These are phyloP conservation scores for Penicillium sp. DNA, from an alignment of 2,329 filamentous ascomycete species.

Conservation along the genomic window DNA sequence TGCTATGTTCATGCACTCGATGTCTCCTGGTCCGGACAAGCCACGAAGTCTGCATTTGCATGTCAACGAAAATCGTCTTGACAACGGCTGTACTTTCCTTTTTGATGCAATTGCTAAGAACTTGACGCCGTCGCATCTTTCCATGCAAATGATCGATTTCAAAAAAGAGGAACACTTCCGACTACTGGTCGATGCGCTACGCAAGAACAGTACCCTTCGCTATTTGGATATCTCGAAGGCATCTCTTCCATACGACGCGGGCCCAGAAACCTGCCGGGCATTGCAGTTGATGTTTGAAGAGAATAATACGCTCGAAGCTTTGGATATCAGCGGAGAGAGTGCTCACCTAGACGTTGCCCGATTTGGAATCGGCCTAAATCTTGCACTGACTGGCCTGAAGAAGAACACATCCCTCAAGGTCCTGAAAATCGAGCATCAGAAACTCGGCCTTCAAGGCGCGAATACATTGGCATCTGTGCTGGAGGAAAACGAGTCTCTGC, in stretches of 20 bases:
- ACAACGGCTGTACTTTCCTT: constrained; percentile 47
- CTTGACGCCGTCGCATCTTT: constrained; percentile 65
- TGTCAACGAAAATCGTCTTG: constrained; percentile 64
- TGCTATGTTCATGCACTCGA: constrained; percentile 66
- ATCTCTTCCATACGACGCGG: constrained; percentile 70
- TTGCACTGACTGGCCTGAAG: constrained; percentile 67
- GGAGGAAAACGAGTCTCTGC: constrained; percentile 64
- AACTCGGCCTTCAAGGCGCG: constrained; percentile 69
- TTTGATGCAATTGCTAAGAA: constrained; percentile 54
- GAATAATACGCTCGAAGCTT: constrained; percentile 67
- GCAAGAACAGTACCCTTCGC: constrained; percentile 64
- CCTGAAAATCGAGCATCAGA: constrained; percentile 69
- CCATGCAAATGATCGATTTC: constrained; percentile 71
- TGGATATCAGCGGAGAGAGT: constrained; percentile 73
- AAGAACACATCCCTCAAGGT: constrained; percentile 65
- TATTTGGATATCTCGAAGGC: constrained; percentile 72
- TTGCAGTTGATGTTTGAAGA: constrained; percentile 68
- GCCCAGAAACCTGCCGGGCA: constrained; percentile 67
- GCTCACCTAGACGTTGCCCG: constrained; percentile 72
- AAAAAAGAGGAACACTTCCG: constrained; percentile 67
- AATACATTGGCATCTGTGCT: constrained; percentile 71
- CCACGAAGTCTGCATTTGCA: constrained; percentile 66
- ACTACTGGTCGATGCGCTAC: constrained; percentile 64
- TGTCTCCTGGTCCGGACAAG: constrained; percentile 56
- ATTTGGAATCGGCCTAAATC: constrained; percentile 70